phyloP scores from a whole-genome alignment of 192 early-diverging fungal genomes.

The Umbelopsis ramanniana region DNA sequence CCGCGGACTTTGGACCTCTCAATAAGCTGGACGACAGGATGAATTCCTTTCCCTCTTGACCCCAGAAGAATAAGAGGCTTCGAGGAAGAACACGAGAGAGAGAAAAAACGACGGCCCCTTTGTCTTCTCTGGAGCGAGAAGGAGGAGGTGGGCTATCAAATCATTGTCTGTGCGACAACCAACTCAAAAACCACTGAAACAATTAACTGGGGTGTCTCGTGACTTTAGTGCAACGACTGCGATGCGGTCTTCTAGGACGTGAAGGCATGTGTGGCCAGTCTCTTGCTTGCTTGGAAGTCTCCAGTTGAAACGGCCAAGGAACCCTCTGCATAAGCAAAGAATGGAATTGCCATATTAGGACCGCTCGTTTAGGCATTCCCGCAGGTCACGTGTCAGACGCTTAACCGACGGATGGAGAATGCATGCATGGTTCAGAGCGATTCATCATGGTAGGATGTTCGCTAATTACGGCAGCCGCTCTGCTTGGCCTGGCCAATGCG shows the following conservation, averaged over 20 bases:
- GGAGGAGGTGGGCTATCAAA: constrained; percentile 11
- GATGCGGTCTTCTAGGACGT: too few species aligned
- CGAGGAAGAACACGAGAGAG: too few species aligned
- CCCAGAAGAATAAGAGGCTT: too few species aligned
- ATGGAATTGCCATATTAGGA: constrained; percentile 18
- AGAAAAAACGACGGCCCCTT: not conserved
- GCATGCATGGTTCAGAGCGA: too few species aligned
- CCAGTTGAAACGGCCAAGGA: not conserved
- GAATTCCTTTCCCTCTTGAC: too few species aligned
- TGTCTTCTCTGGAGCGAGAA: not conserved
- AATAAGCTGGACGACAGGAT: too few species aligned
- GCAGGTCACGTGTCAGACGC: constrained; percentile 3
- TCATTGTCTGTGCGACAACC: constrained; percentile 23
- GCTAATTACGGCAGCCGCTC: too few species aligned
- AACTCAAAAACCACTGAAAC: not conserved
- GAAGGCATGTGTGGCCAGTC: not conserved
- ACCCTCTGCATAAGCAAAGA: constrained; percentile 8
- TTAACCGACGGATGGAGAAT: too few species aligned
- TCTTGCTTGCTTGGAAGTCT: too few species aligned
- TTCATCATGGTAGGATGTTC: too few species aligned
- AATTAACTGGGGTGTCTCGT: not conserved
- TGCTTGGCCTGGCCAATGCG: not conserved
- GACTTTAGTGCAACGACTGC: not conserved
- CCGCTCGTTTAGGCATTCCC: not conserved
- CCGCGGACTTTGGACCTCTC: not conserved